These are phyloP conservation scores for Populus tomentosa DNA, from an alignment of 441 rosid genomes.

Conservation along the genomic window DNA sequence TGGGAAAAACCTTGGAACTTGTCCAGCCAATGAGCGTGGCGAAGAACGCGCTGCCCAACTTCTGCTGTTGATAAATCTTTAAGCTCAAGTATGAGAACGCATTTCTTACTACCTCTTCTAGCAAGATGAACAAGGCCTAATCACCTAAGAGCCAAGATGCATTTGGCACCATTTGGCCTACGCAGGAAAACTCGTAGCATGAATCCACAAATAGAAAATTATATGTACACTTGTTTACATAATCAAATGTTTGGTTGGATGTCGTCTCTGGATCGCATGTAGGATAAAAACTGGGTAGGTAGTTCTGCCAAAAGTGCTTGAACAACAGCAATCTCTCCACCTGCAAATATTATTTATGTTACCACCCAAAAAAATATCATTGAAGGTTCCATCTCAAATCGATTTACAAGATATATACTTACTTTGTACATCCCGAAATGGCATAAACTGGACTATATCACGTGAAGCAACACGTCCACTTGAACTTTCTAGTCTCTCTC, in stretches of 20 bases:
- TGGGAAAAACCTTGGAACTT: background rate
- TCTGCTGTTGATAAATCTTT: too few relatives aligned
- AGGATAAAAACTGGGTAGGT: constrained; percentile 73
- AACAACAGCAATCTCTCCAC: constrained; percentile 66
- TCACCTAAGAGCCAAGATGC: constrained; percentile 1
- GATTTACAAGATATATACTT: constrained; percentile 22
- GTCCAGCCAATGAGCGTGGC: background rate
- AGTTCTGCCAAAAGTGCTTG: constrained; percentile 80
- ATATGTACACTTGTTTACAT: constrained; percentile 31
- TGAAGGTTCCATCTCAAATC: background rate
- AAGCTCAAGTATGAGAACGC: too few relatives aligned
- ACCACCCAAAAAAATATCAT: background rate
- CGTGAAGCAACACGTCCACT: constrained; percentile 82
- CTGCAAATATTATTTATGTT: constrained; percentile 34
- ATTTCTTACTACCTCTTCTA: background rate
- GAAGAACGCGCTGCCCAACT: too few relatives aligned
- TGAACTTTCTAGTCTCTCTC: constrained; percentile 82
- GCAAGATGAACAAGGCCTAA: constrained; percentile 2
- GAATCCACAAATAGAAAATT: constrained; percentile 10
- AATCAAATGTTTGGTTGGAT: constrained; percentile 46
- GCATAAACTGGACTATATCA: constrained; percentile 87
- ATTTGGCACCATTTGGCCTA: constrained; percentile 5
- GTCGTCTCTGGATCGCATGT: constrained; percentile 62
- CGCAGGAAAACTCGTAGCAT: constrained; percentile 16
- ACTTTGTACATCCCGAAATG: constrained; percentile 72